Base-by-base conservation (phyloP, 1,139 yeast species). In the Pichiaceae sp. region DNA sequence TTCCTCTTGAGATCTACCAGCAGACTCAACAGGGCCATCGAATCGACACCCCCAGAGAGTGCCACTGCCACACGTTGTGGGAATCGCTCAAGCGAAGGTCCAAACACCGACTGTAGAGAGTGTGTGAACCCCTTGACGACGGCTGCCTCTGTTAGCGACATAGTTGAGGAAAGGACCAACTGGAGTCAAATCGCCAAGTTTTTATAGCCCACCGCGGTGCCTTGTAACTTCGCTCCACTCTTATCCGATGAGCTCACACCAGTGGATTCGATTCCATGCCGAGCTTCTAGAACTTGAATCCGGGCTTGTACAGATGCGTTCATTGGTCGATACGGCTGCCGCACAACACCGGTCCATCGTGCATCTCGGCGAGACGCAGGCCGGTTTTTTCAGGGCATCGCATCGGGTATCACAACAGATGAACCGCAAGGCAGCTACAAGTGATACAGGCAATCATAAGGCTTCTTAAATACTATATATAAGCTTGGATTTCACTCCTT, bases 11-110 rank as follows among this genome's bases (percentile, higher is more conserved):
- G 66, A 33, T 59, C 58, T 1, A 59, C 47, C 6, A 65, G 45
- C 14, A 79, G 56, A 48, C 66, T 67, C 1, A 82, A 64, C 33
- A 83, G 55, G 23, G 83, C 78, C 72, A 82, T 75, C 2, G 93
- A 82, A 50, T 83, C 95, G 1, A 78, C 87, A 0, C 95, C 95
- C 3, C 95, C 95, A 8, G 86, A 77, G 3, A 83, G 67, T 0
- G 89, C 87, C 17, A 70, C 38, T 2, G 46, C 54, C 2, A 53
- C 30, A 9, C 30, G 36, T 3, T 26, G 4, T 2, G 43, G 43
- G 5, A 35, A 17, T 12, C 28, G 20, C 4, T 6, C 3, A 11
- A 12, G n/a, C 18, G 19, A 14, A 12, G 31, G 28, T 8, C 29
- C 16, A 32, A 25, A 19, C 31, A 39, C 15, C 15, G 24, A 21